Conservation (phyloP, 495 filamentous ascomycete species). For the Aspergillus cristatus region DNA sequence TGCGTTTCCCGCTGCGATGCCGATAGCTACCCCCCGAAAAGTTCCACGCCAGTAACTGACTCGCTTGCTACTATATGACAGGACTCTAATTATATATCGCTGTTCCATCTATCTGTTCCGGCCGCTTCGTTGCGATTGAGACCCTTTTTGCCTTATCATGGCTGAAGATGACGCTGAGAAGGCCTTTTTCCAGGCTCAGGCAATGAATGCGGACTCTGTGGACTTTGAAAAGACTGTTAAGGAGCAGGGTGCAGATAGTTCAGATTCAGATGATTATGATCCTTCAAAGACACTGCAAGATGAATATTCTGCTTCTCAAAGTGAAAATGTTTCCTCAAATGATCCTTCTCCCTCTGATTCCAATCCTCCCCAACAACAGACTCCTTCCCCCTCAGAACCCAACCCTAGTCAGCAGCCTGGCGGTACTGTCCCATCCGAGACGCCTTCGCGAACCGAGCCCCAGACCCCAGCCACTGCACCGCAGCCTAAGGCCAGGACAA, state of each 20-base stretch:
- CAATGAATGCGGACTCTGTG: slow-evolving; percentile 38
- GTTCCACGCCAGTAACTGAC: too few species aligned
- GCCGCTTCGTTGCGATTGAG: slow-evolving; percentile 3
- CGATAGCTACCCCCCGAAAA: too few species aligned
- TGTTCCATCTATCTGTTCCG: not conserved
- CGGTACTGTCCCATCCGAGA: slow-evolving; percentile 21
- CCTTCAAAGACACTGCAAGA: slow-evolving; percentile 40
- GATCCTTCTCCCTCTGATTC: slow-evolving; percentile 11
- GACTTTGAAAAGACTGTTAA: slow-evolving; percentile 26
- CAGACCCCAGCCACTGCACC: slow-evolving; percentile 29
- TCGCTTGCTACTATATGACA: too few species aligned
- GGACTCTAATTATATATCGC: too few species aligned
- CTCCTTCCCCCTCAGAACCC: slow-evolving; percentile 16
- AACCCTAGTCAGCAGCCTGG: slow-evolving; percentile 21
- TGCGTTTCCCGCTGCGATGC: too few species aligned
- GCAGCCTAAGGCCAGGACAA: slow-evolving; percentile 55
- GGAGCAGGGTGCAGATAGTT: slow-evolving; percentile 44
- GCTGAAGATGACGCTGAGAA: slow-evolving; percentile 52
- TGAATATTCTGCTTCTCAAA: slow-evolving; percentile 26
- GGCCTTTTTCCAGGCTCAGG: slow-evolving; percentile 50
- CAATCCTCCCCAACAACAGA: slow-evolving; percentile 12
- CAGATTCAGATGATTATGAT: slow-evolving; percentile 47
- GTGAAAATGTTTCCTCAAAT: slow-evolving; percentile 15
- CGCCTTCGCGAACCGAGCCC: slow-evolving; percentile 30
- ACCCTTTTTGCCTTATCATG: slow-evolving; percentile 30